Evolutionary conservation across 83 land plant species (phyloP).

Genomic region (Diphasiastrum complanatum): DNA sequence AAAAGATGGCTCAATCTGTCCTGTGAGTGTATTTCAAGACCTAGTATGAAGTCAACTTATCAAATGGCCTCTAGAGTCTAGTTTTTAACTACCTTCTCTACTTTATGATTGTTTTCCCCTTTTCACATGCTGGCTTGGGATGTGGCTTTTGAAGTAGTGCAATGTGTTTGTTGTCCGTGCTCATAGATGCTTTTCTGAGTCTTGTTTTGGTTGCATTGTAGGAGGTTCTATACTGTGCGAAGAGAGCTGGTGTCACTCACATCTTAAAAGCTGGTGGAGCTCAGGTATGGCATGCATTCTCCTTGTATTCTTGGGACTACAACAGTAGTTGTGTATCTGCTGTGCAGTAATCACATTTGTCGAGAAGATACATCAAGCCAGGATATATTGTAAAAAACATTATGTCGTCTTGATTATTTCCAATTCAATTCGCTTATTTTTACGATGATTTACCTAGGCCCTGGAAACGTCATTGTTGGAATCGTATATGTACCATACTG

Average conservation of each 20-base stretch:
- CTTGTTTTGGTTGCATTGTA: slow-evolving; percentile 18
- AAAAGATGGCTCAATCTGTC: slow-evolving; percentile 88
- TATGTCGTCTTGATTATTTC: too few species aligned
- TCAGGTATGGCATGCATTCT: slow-evolving; percentile 66
- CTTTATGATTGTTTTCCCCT: not conserved
- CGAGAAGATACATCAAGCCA: too few species aligned
- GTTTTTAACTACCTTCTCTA: not conserved
- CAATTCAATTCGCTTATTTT: too few species aligned
- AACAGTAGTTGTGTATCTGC: not conserved
- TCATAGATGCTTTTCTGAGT: not conserved
- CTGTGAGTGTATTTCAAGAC: slow-evolving; percentile 43
- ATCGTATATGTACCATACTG: too few species aligned
- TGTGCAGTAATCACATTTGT: too few species aligned
- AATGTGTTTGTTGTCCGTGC: not conserved
- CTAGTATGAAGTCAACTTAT: not conserved
- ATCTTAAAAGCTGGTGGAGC: slow-evolving; percentile 99
- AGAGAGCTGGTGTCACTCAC: slow-evolving; percentile 94
- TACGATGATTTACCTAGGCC: too few species aligned
- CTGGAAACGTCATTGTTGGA: too few species aligned
- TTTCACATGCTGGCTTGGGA: too few species aligned
- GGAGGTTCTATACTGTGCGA: slow-evolving; percentile 99
- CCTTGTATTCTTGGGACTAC: not conserved
- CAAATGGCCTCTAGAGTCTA: not conserved
- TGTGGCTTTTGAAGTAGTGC: not conserved
- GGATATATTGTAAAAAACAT: too few species aligned